phyloP scores from a whole-genome alignment of 169 alveolate species.

The Plasmodium gallinaceum region DNA sequence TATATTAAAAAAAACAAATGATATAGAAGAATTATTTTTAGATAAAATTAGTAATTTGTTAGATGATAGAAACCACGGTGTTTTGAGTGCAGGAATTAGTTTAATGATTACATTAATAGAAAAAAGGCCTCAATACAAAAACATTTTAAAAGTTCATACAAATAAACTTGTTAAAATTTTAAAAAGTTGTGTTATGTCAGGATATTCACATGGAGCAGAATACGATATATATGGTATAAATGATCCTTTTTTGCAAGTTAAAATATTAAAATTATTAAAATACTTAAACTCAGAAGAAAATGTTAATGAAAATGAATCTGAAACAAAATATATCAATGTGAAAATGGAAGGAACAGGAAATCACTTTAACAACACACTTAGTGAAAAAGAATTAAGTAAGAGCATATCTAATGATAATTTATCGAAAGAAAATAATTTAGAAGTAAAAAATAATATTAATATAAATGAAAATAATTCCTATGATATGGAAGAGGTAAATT shows the following conservation, averaged over 20 bases:
- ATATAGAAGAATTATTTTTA: conserved; percentile 89
- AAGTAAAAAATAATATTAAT: conserved; percentile 2
- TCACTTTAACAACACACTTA: not conserved
- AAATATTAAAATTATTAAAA: conserved; percentile 78
- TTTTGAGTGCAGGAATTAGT: conserved; percentile 93
- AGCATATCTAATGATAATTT: not conserved
- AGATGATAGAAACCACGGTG: conserved; percentile 98
- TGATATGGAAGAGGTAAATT: conserved; percentile 92
- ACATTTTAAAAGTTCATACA: conserved; percentile 62
- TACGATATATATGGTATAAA: conserved; percentile 79
- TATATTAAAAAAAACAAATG: conserved; percentile 81
- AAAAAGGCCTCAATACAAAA: conserved; percentile 88
- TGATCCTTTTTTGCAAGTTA: conserved; percentile 86
- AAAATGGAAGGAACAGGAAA: not conserved
- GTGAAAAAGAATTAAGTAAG: not conserved
- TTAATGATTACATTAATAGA: conserved; percentile 93
- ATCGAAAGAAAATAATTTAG: not conserved
- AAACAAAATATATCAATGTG: conserved; percentile 6
- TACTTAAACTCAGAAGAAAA: conserved; percentile 75
- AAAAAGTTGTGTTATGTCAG: conserved; percentile 76
- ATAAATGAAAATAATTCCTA: conserved; percentile 71
- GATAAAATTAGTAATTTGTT: conserved; percentile 91
- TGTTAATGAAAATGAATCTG: conserved; percentile 69
- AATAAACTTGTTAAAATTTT: conserved; percentile 79
- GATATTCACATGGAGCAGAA: conserved; percentile 77